Evolutionary conservation across 306 rosid species (phyloP).

Genomic region (Pyrus communis): DNA sequence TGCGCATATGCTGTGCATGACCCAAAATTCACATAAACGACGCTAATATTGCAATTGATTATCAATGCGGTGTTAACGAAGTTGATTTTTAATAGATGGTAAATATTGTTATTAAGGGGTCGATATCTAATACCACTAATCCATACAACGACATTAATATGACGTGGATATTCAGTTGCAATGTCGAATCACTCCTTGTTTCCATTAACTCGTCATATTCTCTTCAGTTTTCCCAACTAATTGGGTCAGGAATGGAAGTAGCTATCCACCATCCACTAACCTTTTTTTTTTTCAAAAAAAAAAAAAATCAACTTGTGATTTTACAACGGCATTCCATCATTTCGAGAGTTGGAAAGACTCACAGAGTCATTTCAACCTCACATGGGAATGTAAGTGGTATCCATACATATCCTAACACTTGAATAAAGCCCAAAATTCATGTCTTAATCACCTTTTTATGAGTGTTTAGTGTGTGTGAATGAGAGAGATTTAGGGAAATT

Average conservation of each 20-base stretch:
- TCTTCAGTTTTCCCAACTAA: not conserved
- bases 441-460: not conserved
- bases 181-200: not conserved
- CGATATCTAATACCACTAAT: no score
- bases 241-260: not conserved
- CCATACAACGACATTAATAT: no score
- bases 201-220: not conserved
- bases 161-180: no score
- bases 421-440: not conserved
- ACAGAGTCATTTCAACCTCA: no score
- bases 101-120: no score
- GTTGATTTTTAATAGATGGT: no score
- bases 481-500: not conserved
- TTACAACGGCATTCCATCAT: accelerated
- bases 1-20: no score
- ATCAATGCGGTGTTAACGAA: no score
- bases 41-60: no score
- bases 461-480: not conserved
- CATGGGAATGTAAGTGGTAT: not conserved
- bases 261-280: not conserved
- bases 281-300: no score
- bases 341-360: accelerated
- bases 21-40: no score
- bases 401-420: not conserved
- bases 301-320: no score